phyloP scores from a whole-genome alignment of 257 asterid genomes.

The Avicennia marina region DNA sequence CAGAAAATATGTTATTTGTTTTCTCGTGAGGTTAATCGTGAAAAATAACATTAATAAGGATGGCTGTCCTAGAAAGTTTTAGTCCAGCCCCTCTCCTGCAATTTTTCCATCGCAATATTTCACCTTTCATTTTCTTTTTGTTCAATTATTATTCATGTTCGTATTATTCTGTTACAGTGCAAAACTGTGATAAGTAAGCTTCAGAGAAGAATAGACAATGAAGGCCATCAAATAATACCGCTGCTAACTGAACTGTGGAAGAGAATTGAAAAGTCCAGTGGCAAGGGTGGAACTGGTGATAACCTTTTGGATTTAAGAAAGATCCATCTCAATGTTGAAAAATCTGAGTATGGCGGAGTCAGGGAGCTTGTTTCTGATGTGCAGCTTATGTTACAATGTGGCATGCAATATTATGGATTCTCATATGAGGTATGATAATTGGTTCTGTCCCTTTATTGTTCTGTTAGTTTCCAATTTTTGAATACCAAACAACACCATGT shows the following conservation, averaged over 20 bases:
- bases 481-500: neutral
- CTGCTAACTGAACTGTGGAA: constrained; percentile 87
- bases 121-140: neutral
- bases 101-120: neutral
- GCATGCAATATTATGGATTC: constrained; percentile 68
- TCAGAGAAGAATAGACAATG: constrained; percentile 81
- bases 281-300: constrained; percentile 45
- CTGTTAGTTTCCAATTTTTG: neutral
- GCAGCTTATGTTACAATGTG: constrained; percentile 72
- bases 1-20: no score
- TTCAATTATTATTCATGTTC: neutral
- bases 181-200: constrained; percentile 78
- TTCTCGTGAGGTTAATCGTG: no score
- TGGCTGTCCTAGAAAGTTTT: no score
- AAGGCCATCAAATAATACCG: constrained; percentile 88
- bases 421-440: constrained; percentile 61
- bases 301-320: constrained; percentile 58
- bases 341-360: constrained; percentile 61
- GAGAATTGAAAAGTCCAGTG: constrained; percentile 61
- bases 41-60: no score
- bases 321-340: constrained; percentile 67
- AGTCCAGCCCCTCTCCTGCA: no score
- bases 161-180: constrained; percentile 54
- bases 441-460: neutral
- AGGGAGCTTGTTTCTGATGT: constrained; percentile 84